These are phyloP conservation scores for Aspergillus wentii DNA, from an alignment of 495 filamentous ascomycete species.

Conservation along the genomic window DNA sequence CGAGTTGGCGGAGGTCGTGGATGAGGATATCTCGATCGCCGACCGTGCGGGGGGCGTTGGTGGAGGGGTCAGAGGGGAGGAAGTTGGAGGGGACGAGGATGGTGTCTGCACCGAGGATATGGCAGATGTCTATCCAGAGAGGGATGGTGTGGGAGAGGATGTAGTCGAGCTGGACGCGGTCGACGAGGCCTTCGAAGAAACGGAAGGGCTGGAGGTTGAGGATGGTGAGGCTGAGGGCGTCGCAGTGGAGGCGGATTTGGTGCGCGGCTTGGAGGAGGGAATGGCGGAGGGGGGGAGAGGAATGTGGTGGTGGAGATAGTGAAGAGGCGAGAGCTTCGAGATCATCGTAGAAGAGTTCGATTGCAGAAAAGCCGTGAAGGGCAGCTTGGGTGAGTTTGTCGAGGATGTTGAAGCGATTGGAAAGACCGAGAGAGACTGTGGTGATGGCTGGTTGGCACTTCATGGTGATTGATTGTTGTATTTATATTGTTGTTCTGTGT, in stretches of 20 bases:
- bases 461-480: too few species aligned
- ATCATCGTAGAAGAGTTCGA: constrained; percentile 68
- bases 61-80: constrained; percentile 35
- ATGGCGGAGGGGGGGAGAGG: constrained; percentile 22
- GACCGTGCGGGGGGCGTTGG: constrained; percentile 40
- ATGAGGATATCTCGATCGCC: constrained; percentile 47
- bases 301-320: constrained; percentile 36
- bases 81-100: constrained; percentile 61
- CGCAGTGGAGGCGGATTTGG: constrained; percentile 30
- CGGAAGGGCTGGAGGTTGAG: constrained; percentile 62
- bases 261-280: neutral
- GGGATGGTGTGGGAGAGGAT: constrained; percentile 49
- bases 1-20: constrained; percentile 51
- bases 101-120: constrained; percentile 49
- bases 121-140: constrained; percentile 55
- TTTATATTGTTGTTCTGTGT: too few species aligned
- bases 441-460: constrained; percentile 33
- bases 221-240: constrained; percentile 43
- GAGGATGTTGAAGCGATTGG: constrained; percentile 45
- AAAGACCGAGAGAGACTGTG: constrained; percentile 59
- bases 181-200: constrained; percentile 60
- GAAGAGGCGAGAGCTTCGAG: constrained; percentile 43
- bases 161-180: constrained; percentile 44
- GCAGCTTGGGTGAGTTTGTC: constrained; percentile 53
- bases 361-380: constrained; percentile 49